Evolutionary conservation across 2,329 filamentous ascomycete species (phyloP), one percentile per base, ranked within the genome.

Genomic region (Monilinia fructigena): DNA sequence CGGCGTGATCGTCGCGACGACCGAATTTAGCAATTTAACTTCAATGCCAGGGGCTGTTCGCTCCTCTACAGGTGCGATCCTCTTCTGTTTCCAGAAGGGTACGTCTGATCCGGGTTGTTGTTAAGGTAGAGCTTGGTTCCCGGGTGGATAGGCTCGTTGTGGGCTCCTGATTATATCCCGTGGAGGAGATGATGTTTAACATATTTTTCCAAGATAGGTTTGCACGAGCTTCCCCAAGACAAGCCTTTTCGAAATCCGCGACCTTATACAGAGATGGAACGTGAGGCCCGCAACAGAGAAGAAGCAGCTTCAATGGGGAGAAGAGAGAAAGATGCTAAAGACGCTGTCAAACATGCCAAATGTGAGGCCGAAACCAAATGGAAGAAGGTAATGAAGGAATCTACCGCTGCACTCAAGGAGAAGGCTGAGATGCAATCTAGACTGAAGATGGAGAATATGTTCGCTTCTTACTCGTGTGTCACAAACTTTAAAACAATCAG

Each of bases 401-500:
- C 42, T 35, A 26, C 42, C 16, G 67, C 50, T 23, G 14, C 20
- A 11, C 18, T 38, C 14, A 65, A 65, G 50, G 31, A 58, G 20
- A 48, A 45, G 14, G 55, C 59, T 20, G 59, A 66, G n/a, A 63
- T 53, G 18, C 16, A 62, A 62, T 48, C 14, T 5, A 58, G 20
- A 4, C 20, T 59, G 52, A 54, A 40, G 28, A 63, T 68, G 23
- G 68, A 69, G 23, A 18, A 63, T 18, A 42, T 63, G 11, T 69
- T 68, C 66, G 31, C 40, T 7, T 55, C 47, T 1, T 20, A 54
- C 2, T 40, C 40, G 26, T 70, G 65, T 31, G 58, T 18, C 12
- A 72, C 69, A 1, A 53, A 60, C 3, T 56, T 14, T 4, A 69
- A 72, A 69, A 72, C 28, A 69, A 71, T 64, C 66, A 69, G 38